phyloP scores from a whole-genome alignment of 441 rosid species.

The Sinapis alba region DNA sequence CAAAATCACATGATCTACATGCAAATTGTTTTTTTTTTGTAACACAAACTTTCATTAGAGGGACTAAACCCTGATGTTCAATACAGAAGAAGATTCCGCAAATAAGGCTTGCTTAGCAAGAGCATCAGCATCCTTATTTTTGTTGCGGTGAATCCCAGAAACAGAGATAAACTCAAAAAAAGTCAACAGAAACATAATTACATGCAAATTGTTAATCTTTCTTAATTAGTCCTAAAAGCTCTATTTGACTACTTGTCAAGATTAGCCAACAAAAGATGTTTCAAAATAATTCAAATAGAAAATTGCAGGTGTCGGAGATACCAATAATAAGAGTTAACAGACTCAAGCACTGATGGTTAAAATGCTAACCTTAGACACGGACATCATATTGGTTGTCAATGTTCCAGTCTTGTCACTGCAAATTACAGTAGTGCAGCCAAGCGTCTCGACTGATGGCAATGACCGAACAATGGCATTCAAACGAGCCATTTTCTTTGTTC shows the following conservation, averaged over 20 bases:
- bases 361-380: conserved; percentile 83
- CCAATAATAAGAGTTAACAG: conserved; percentile 10
- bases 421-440: conserved; percentile 98
- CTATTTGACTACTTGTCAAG: conserved; percentile 2
- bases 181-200: too few species aligned
- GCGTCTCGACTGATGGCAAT: conserved; percentile 98
- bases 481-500: conserved; percentile 99
- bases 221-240: neutral
- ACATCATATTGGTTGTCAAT: conserved; percentile 98
- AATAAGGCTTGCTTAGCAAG: too few species aligned
- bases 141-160: too few species aligned
- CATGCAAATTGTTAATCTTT: neutral
- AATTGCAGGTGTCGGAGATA: conserved; percentile 8
- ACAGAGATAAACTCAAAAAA: neutral
- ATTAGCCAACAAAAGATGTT: conserved; percentile 6
- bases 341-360: conserved; percentile 13
- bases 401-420: conserved; percentile 99
- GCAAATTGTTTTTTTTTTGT: neutral
- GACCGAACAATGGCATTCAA: conserved; percentile 97
- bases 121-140: too few species aligned
- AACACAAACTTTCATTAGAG: too few species aligned
- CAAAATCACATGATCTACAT: conserved; percentile 12
- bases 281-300: conserved; percentile 6
- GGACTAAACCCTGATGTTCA: too few species aligned
- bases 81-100: too few species aligned